Base-by-base conservation (phyloP, 805 yeast genomes). In the Lachancea lanzarotensis region DNA sequence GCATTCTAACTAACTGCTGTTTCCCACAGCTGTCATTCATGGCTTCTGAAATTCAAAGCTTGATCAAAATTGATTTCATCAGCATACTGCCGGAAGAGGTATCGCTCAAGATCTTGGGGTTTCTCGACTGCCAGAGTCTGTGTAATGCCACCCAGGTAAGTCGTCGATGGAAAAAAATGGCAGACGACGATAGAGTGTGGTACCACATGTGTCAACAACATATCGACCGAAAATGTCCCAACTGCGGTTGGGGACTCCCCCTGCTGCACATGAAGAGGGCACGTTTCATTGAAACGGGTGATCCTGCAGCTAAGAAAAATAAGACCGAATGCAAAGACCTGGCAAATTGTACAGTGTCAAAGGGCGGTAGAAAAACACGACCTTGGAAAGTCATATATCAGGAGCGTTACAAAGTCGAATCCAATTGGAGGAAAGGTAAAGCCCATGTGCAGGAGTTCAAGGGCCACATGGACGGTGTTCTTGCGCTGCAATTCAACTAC, bases 191-290 rank as follows among this genome's bases (percentile, higher is more conserved):
- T 59, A 69, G 95, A 40, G 97, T 93, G 2, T 93, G 98, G 98
- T 93, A 91, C 62, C 90, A 91, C 53, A 83, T 93, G 89, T 93
- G 98, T 61, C 96, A 89, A 62, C 98, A 93, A 67, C 98, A 93
- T 65, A 93, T 93, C 45, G 98, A 93, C 67, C 75, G 95, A 48
- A 93, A 93, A 65, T 93, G 98, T 68, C 95, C 96, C 33, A 87
- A 87, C 59, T 93, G 98, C 68, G 98, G 98, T 13, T 93, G 98
- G 98, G 98, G 98, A 3, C 72, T 93, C 52, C 98, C 98, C 2
- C 69, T 93, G 48, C 77, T 93, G 79, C 96, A 89, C 57, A 87
- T 89, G 80, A 84, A 82, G 60, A 72, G 84, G 44, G 83, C 82
- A 1, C 66, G 84, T 49, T 48, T 43, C 42, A 43, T 43, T 22